phyloP scores from a whole-genome alignment of 352 stramenopile species.

The Phytopythium vexans region DNA sequence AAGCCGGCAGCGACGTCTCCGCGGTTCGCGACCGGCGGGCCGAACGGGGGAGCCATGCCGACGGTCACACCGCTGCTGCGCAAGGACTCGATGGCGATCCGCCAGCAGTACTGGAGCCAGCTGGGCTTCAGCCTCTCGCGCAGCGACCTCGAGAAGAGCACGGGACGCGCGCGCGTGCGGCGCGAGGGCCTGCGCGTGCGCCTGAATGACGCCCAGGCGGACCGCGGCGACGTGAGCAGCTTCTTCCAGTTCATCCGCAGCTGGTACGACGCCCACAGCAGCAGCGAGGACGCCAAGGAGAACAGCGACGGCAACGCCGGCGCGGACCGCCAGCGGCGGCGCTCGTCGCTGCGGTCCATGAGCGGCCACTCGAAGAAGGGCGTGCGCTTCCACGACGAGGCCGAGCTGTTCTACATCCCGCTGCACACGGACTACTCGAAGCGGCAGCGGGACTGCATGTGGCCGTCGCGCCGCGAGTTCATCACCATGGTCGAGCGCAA shows the following conservation, averaged over 20 bases:
- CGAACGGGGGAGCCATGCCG: conserved; percentile 16
- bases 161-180: conserved; percentile 53
- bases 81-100: conserved; percentile 81
- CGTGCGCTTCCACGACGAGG: conserved; percentile 74
- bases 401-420: conserved; percentile 86
- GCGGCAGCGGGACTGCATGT: conserved; percentile 84
- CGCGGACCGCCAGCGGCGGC: conserved; percentile 12
- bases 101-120: conserved; percentile 86
- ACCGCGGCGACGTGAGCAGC: conserved; percentile 42
- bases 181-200: conserved; percentile 72
- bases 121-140: conserved; percentile 76
- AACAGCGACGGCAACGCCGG: conserved; percentile 10
- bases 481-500: conserved; percentile 88
- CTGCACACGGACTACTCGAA: conserved; percentile 83
- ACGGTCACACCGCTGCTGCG: conserved; percentile 38
- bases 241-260: conserved; percentile 83
- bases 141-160: conserved; percentile 80
- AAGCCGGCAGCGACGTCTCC: conserved; percentile 1
- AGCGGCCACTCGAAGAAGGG: conserved; percentile 25
- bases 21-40: conserved; percentile 7
- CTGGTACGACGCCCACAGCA: conserved; percentile 57
- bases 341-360: conserved; percentile 21
- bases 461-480: conserved; percentile 80
- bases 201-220: conserved; percentile 58
- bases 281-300: conserved; percentile 24